Conservation (phyloP, 192 early-diverging fungal genomes). For the Coemansia sp. region DNA sequence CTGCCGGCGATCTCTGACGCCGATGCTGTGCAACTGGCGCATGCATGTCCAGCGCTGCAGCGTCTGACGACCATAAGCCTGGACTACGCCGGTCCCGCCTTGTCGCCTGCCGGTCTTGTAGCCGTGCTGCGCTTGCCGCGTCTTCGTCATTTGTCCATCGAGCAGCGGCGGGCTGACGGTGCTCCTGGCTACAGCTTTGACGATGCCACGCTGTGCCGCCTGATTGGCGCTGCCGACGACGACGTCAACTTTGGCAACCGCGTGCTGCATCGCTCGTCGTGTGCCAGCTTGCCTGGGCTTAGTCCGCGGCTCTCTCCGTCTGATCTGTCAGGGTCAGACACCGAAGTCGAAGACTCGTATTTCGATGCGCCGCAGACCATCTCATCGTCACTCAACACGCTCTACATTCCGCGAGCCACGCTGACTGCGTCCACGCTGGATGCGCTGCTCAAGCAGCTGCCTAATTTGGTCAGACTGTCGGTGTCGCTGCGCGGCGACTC, state of each 20-base stretch:
- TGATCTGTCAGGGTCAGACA: conserved; percentile 9
- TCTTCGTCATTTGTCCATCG: conserved; percentile 43
- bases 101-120: conserved; percentile 38
- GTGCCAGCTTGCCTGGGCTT: background rate
- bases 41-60: conserved; percentile 28
- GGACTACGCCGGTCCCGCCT: conserved; percentile 48
- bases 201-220: conserved; percentile 34
- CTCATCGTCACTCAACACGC: conserved; percentile 24
- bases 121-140: conserved; percentile 24
- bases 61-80: conserved; percentile 47
- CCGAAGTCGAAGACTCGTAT: conserved; percentile 7
- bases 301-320: background rate
- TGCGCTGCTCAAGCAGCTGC: conserved; percentile 33
- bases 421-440: conserved; percentile 39
- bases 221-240: conserved; percentile 30
- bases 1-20: conserved; percentile 42
- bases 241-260: conserved; percentile 14
- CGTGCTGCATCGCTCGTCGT: conserved; percentile 19
- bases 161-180: conserved; percentile 46
- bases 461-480: conserved; percentile 23
- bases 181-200: conserved; percentile 38
- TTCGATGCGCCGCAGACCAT: background rate
- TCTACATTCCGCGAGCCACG: conserved; percentile 32
- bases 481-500: conserved; percentile 42
- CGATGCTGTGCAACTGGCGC: conserved; percentile 21